Evolutionary conservation across 2,329 filamentous ascomycete species (phyloP), one percentile per base, ranked within the genome.

Genomic region (Ophiostoma sp.): DNA sequence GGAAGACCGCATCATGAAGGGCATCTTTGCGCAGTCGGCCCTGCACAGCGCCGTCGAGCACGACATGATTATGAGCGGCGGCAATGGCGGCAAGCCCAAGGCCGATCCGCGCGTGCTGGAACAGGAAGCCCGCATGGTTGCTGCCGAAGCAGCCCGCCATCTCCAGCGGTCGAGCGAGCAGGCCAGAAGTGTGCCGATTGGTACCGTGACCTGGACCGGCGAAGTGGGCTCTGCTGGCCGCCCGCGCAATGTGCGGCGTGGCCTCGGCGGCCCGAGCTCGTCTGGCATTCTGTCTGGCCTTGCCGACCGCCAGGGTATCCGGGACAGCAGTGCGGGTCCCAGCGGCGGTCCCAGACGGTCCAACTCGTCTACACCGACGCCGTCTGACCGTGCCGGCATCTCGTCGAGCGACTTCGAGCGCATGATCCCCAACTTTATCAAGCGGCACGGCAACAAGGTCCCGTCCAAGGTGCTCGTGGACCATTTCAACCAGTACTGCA

Each of bases 1-100:
- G 58, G 90, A 94, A 76, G 88, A 88, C 67, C 90, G 92, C 62
- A 87, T 98, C 72, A 90, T 98, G 81, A 89, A 93, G 71, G 90
- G 91, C 66, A 92, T 99, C 67, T 97, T 98, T 76, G 89, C 93
- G 0, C 87, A 89, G 55, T 90, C 92, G 0, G 90, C 89, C 2
- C 90, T 98, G 1, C 93, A 96, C 74, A 93, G 90, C n/a, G 92
- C 93, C 0, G 86, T 97, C 62, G 92, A 97, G 74, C 95, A 99
- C 76, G 95, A 98, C 72, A 86, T 92, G 67, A 96, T 98, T 74
- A 86, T 98, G 74, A 91, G 89, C 72, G 90, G 90, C 49, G 90
- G 88, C 73, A 86, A 86, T 73, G 58, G 87, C 73, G 86, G 86
- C 66, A 87, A 87, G 68, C 81, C 91, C 18, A 84, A 87, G 71